phyloP scores from a whole-genome alignment of 2,329 filamentous ascomycete genomes.

The Colletotrichum sp. region DNA sequence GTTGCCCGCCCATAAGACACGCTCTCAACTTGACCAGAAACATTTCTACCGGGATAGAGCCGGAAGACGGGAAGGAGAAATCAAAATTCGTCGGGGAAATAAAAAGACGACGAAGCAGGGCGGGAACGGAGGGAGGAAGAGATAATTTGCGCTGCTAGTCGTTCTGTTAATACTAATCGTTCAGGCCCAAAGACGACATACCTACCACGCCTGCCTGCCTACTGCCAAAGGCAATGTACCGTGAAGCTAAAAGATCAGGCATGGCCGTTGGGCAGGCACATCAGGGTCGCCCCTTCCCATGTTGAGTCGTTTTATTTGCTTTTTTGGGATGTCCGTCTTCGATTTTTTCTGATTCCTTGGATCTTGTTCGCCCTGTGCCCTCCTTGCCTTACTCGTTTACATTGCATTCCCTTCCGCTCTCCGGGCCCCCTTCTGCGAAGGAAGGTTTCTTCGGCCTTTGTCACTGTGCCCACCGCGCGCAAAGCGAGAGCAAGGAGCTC shows the following conservation, averaged over 20 bases:
- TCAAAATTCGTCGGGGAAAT: background rate
- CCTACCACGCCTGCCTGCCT: background rate
- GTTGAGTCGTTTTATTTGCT: background rate
- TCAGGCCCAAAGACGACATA: background rate
- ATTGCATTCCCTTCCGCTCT: background rate
- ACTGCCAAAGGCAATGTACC: background rate
- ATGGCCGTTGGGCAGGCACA: background rate
- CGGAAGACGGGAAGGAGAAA: background rate
- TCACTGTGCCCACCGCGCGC: background rate
- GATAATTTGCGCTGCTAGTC: background rate
- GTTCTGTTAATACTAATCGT: background rate
- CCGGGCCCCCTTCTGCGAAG: background rate
- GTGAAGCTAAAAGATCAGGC: background rate
- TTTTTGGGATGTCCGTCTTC: background rate
- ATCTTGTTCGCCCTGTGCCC: background rate
- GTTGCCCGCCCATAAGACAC: background rate
- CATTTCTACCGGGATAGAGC: constrained; percentile 15
- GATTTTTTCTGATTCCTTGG: background rate
- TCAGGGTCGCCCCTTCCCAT: constrained; percentile 3
- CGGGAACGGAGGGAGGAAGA: background rate
- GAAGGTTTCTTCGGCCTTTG: background rate
- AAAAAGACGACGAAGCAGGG: background rate
- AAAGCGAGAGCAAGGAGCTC: background rate
- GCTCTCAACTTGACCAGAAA: constrained; percentile 12
- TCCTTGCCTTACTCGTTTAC: constrained; percentile 1